Conservation (phyloP, 345 rosid species). For the Moricandia moricandioides region DNA sequence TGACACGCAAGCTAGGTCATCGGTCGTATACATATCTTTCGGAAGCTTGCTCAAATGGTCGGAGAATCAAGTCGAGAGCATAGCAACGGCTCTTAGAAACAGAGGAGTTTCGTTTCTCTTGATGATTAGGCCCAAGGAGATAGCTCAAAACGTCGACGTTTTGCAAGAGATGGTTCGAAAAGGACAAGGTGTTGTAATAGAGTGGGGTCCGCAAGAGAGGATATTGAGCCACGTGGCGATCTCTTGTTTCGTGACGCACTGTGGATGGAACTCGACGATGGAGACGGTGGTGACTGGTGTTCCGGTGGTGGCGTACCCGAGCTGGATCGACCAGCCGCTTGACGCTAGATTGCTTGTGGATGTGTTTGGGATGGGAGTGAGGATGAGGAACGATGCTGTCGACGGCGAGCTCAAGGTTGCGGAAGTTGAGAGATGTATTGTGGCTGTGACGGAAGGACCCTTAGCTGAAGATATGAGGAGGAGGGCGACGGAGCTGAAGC, state of each 20-base stretch:
- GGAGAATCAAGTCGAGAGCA: slow-evolving; percentile 39
- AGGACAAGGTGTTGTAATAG: slow-evolving; percentile 42
- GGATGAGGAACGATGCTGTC: slow-evolving; percentile 36
- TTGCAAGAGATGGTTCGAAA: slow-evolving; percentile 34
- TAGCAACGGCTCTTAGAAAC: slow-evolving; percentile 45
- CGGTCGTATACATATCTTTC: slow-evolving; percentile 61
- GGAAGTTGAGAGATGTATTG: slow-evolving; percentile 50
- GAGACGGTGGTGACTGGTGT: slow-evolving; percentile 51
- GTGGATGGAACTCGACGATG: slow-evolving; percentile 63
- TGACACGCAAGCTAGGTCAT: slow-evolving; percentile 42
- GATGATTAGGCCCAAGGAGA: slow-evolving; percentile 47
- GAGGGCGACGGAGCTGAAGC: slow-evolving; percentile 42
- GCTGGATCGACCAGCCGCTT: slow-evolving; percentile 47
- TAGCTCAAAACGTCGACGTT: not conserved
- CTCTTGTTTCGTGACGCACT: slow-evolving; percentile 55
- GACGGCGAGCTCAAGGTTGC: slow-evolving; percentile 31
- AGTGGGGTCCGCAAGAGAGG: slow-evolving; percentile 55
- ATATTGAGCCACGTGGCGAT: slow-evolving; percentile 44
- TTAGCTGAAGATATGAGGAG: slow-evolving; percentile 37
- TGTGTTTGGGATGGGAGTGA: slow-evolving; percentile 46
- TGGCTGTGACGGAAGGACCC: slow-evolving; percentile 36
- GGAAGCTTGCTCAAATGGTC: slow-evolving; percentile 46
- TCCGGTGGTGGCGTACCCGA: slow-evolving; percentile 52
- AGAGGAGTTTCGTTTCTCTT: slow-evolving; percentile 46
- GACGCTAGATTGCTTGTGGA: slow-evolving; percentile 47